Conservation (phyloP, 352 stramenopile species). For the Pythium biforme region DNA sequence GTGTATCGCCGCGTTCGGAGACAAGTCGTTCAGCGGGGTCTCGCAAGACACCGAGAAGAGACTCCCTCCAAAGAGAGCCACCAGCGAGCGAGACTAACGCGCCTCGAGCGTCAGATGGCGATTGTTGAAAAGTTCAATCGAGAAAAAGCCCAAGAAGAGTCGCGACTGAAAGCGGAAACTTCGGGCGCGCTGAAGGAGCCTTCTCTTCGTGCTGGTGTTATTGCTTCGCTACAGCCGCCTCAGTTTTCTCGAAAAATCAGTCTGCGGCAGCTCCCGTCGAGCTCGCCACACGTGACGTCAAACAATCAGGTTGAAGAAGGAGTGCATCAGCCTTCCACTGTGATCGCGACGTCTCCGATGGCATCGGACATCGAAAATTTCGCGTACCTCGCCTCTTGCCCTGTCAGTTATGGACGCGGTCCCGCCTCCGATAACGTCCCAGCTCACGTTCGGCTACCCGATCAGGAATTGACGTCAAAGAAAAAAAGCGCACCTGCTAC, state of each 20-base stretch:
- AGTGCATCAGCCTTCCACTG: background rate
- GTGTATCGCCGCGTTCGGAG: constrained; percentile 23
- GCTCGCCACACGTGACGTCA: background rate
- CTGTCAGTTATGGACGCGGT: background rate
- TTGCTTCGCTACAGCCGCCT: background rate
- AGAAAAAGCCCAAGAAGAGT: constrained; percentile 1
- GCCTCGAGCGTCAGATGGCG: constrained; percentile 22
- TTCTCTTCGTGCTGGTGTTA: background rate
- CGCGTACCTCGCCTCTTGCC: background rate
- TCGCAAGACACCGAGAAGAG: constrained; percentile 19
- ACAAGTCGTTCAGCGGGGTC: constrained; percentile 20
- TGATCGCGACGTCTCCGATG: background rate
- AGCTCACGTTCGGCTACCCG: background rate
- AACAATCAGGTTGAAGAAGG: constrained; percentile 22
- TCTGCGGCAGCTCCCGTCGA: constrained; percentile 18
- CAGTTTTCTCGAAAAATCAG: constrained; percentile 21
- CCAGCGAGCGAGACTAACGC: constrained; percentile 8
- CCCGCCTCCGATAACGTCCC: background rate
- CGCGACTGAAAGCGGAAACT: background rate
- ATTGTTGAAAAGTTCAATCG: constrained; percentile 28
- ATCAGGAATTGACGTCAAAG: background rate
- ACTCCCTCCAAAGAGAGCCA: constrained; percentile 9
- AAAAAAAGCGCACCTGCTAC: background rate
- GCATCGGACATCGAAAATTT: constrained; percentile 7
- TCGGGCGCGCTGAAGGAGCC: background rate